These are phyloP conservation scores for Conticribra weissflogii DNA, from an alignment of 108 stramenopile genomes.

Conservation along the genomic window DNA sequence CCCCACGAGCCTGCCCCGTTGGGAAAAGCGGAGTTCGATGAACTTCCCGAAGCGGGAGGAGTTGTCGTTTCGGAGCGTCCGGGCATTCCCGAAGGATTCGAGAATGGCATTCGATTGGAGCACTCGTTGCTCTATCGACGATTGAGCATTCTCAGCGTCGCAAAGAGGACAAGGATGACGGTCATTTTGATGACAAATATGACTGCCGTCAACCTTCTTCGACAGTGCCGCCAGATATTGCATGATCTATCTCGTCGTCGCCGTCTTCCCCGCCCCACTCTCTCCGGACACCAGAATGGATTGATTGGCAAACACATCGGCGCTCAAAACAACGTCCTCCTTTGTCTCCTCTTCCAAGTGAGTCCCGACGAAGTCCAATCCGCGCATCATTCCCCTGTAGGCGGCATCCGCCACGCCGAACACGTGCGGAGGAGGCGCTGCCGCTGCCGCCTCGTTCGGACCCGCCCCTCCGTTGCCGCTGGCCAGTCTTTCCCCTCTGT, in stretches of 20 bases:
- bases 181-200: too few relatives aligned
- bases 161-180: too few relatives aligned
- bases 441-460: background rate
- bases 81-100: slow-evolving; percentile 90
- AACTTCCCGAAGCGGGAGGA: slow-evolving; percentile 96
- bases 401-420: slow-evolving; percentile 92
- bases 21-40: slow-evolving; percentile 76
- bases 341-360: slow-evolving; percentile 7
- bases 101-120: slow-evolving; percentile 84
- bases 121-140: slow-evolving; percentile 66
- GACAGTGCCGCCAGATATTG: slow-evolving; percentile 81
- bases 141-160: slow-evolving; percentile 9
- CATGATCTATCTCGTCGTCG: slow-evolving; percentile 85
- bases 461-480: background rate
- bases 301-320: slow-evolving; percentile 35
- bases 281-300: slow-evolving; percentile 82
- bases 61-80: slow-evolving; percentile 86
- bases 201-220: slow-evolving; percentile 36
- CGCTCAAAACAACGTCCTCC: background rate
- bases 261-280: slow-evolving; percentile 87
- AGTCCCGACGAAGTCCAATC: slow-evolving; percentile 48
- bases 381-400: slow-evolving; percentile 76
- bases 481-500: slow-evolving; percentile 33
- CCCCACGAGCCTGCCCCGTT: slow-evolving; percentile 60
- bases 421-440: slow-evolving; percentile 67